phyloP scores from a whole-genome alignment of 371 early-diverging fungal species.

The Mortierella sp. region DNA sequence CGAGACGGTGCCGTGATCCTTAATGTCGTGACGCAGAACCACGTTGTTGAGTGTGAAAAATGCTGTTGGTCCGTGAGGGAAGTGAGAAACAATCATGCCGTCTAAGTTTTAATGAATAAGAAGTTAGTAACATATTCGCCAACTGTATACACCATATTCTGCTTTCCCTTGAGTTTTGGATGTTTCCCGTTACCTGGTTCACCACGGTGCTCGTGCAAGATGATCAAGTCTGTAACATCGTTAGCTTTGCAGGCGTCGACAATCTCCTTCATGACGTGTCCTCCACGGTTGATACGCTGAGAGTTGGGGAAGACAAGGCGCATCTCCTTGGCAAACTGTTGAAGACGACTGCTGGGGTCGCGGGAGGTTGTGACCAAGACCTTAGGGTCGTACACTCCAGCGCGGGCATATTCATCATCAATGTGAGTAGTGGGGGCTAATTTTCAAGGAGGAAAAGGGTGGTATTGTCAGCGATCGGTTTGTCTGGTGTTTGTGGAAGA shows the following conservation, averaged over 20 bases:
- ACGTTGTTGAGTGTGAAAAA: slow-evolving; percentile 98
- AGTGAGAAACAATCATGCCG: slow-evolving; percentile 96
- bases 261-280: slow-evolving; percentile 96
- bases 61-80: slow-evolving; percentile 99
- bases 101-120: slow-evolving; percentile 62
- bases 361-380: slow-evolving; percentile 98
- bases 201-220: slow-evolving; percentile 98
- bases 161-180: background rate
- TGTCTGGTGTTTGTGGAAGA: background rate
- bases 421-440: slow-evolving; percentile 84
- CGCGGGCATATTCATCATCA: slow-evolving; percentile 97
- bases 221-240: slow-evolving; percentile 97
- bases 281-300: slow-evolving; percentile 98
- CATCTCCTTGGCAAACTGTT: slow-evolving; percentile 99
- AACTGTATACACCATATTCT: background rate
- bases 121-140: background rate
- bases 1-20: slow-evolving; percentile 95
- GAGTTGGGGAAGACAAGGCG: slow-evolving; percentile 97
- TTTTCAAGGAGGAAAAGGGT: background rate
- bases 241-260: slow-evolving; percentile 95
- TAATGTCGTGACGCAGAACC: slow-evolving; percentile 97
- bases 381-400: slow-evolving; percentile 96
- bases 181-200: slow-evolving; percentile 79
- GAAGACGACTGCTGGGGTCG: slow-evolving; percentile 94
- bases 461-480: background rate